Base-by-base conservation (phyloP, 2,329 filamentous ascomycete species). In the Talaromyces verruculosus region DNA sequence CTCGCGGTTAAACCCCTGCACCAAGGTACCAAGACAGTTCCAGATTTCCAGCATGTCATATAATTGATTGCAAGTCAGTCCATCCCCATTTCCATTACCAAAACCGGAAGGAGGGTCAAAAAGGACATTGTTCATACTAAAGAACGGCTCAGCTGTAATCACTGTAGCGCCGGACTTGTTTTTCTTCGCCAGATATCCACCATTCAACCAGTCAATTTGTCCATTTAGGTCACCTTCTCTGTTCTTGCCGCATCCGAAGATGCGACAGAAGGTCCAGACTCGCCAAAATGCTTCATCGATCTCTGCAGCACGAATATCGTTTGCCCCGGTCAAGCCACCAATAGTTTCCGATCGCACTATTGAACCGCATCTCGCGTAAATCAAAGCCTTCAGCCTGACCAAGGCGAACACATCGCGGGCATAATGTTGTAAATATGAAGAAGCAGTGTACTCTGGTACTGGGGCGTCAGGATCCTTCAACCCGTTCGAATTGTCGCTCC, bases 11-110 rank as follows among this genome's bases (percentile, higher is more conserved):
- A 88, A 83, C 10, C 81, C 82, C 61, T 85, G 82, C 2, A 89
- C 74, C 7, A 89, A 75, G 5, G 84, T 82, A 22, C 81, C 80
- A 47, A 89, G 73, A 70, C 87, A 88, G 10, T 83, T 86, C 87
- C 87, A 89, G 11, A 89, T 80, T 70, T 89, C 87, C 45, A 82
- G 86, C 81, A 89, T 87, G 71, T 89, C 86, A 68, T 87, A 88
- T 10, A 89, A 78, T 69, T 89, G 82, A 63, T 82, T 80, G 3
- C 83, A 80, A 7, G 79, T 82, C 47, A 89, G 77, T 0, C 87
- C 87, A 13, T 76, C 79, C 15, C 72, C 72, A 69, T 89, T 89
- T 2, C 87, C 86, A 62, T 77, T 78, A 2, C 82, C 86, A 68
- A 89, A 89, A n/a, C 82, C 82, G 28, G 84, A 81, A 0, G 86